Evolutionary conservation across 1,284 basidiomycete species (phyloP).

Genomic region (Ceratobasidium sp.): DNA sequence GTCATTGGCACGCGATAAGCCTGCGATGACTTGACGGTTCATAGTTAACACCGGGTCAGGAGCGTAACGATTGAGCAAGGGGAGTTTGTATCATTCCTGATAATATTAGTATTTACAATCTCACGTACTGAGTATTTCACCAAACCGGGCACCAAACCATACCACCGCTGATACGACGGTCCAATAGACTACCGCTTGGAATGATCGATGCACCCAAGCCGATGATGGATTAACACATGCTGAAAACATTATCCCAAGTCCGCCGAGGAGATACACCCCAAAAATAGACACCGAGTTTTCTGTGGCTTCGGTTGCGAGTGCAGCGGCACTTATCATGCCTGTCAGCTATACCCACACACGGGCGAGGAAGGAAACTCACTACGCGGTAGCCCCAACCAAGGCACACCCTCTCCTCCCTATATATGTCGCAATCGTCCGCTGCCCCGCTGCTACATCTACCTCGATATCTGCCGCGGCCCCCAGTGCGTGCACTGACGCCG

Average conservation of each 20-base stretch:
- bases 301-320: conserved; percentile 14
- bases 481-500: conserved; percentile 46
- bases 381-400: conserved; percentile 43
- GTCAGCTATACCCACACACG: not conserved
- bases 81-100: not conserved
- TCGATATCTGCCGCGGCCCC: conserved; percentile 47
- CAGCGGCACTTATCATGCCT: conserved; percentile 6
- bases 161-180: conserved; percentile 40
- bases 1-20: no score
- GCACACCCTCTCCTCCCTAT: conserved; percentile 44
- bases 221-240: conserved; percentile 21
- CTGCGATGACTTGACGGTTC: no score
- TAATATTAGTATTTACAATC: no score
- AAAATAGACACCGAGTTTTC: conserved; percentile 29
- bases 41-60: no score
- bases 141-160: conserved; percentile 41
- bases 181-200: conserved; percentile 41
- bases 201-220: conserved; percentile 40
- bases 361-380: conserved; percentile 43
- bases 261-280: conserved; percentile 29
- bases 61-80: not conserved
- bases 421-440: conserved; percentile 46
- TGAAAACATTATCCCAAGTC: conserved; percentile 26
- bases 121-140: conserved; percentile 8
- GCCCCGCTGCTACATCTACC: conserved; percentile 45